Conservation (phyloP, 1,139 yeast species). For the Sugiyamaella xylanicola region DNA sequence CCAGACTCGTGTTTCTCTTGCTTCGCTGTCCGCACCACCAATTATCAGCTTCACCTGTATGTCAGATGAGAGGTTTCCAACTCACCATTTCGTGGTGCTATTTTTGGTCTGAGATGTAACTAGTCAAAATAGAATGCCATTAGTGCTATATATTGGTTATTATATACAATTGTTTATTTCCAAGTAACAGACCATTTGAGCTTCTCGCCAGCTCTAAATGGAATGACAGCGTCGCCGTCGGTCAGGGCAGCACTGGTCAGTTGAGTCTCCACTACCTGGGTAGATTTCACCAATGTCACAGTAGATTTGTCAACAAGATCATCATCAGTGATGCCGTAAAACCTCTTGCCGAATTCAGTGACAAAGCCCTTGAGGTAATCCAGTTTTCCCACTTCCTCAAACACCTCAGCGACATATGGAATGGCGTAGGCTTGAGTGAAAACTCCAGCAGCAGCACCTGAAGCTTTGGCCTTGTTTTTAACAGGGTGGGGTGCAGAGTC, state of each 20-base stretch:
- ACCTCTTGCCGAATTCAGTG: conserved; percentile 66
- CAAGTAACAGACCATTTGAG: conserved; percentile 79
- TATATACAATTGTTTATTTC: no score
- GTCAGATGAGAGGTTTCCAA: no score
- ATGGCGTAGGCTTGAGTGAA: conserved; percentile 85
- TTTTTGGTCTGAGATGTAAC: no score
- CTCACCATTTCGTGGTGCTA: no score
- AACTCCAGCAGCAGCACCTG: conserved; percentile 96
- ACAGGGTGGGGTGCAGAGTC: conserved; percentile 97
- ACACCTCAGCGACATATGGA: conserved; percentile 82
- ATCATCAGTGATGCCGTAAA: conserved; percentile 58
- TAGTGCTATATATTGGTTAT: no score
- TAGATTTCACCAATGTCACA: conserved; percentile 47
- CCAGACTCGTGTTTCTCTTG: no score
- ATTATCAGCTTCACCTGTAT: no score
- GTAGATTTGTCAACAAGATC: conserved; percentile 36
- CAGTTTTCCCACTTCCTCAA: conserved; percentile 65
- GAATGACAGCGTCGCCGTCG: conserved; percentile 65
- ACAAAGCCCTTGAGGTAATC: conserved; percentile 74
- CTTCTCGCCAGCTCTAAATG: conserved; percentile 83
- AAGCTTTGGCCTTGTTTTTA: conserved; percentile 69
- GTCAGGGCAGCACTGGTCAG: conserved; percentile 43
- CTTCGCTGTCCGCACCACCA: no score
- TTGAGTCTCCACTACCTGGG: conserved; percentile 57
- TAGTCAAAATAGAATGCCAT: no score